Percentiles rank a stretch among this genome's conserved stretches.
These are phyloP conservation scores for Flaveria brownii DNA, from an alignment of 129 eudicot species.

Conservation along the genomic window DNA sequence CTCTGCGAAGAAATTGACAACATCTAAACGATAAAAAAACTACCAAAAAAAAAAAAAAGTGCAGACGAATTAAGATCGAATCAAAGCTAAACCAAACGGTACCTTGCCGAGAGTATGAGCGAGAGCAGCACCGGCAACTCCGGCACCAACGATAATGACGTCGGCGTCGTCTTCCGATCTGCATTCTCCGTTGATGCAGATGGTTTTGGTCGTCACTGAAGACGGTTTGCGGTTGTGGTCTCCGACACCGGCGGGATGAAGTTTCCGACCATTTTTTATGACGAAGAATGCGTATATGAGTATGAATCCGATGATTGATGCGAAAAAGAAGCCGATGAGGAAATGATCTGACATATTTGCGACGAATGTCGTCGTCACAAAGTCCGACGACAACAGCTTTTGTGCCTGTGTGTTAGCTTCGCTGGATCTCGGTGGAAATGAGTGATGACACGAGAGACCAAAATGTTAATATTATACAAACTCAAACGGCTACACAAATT, in stretches of 20 bases:
- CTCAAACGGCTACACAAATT: neutral
- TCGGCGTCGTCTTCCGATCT: constrained; percentile 48
- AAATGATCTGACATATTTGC: constrained; percentile 38
- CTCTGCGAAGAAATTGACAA: too few species aligned
- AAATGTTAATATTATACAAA: neutral
- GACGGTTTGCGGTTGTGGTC: neutral
- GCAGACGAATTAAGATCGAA: too few species aligned
- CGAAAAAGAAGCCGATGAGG: constrained; percentile 27
- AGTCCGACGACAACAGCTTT: too few species aligned
- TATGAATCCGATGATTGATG: constrained; percentile 31
- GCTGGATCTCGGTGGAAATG: constrained; percentile 35
- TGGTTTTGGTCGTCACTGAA: constrained; percentile 34
- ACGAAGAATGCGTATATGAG: constrained; percentile 27
- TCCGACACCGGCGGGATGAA: neutral
- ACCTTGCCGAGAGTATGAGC: constrained; percentile 80
- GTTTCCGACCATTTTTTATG: constrained; percentile 27
- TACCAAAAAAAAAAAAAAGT: too few species aligned
- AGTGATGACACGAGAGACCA: neutral
- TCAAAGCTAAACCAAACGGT: neutral
- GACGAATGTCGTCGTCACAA: constrained; percentile 30
- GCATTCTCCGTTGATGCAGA: constrained; percentile 40
- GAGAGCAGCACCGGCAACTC: constrained; percentile 81
- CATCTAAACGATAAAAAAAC: too few species aligned
- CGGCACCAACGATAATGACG: constrained; percentile 70
- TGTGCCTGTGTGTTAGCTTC: neutral